Percentiles rank a stretch among this genome's conserved stretches.
phyloP scores from a whole-genome alignment of 495 filamentous ascomycete genomes.

The Tuber microsphaerosporum region DNA sequence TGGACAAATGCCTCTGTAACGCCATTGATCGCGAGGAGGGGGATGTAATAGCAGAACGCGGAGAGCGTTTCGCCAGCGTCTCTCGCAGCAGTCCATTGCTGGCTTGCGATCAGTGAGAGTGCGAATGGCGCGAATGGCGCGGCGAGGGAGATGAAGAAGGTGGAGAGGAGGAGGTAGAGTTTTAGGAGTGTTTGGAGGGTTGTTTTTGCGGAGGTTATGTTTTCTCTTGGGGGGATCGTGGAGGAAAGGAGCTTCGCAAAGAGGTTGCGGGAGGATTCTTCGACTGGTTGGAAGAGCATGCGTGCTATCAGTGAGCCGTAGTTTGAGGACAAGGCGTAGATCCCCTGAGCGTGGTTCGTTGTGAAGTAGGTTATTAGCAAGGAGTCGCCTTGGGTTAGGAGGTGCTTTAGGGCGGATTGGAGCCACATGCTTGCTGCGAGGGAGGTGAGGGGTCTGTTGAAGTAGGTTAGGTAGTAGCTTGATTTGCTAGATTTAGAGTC shows the following conservation, averaged over 20 bases:
- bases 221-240: constrained; percentile 10
- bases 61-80: constrained; percentile 59
- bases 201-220: constrained; percentile 43
- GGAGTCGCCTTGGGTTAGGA: constrained; percentile 89
- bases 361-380: constrained; percentile 73
- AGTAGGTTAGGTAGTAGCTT: constrained; percentile 23
- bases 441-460: constrained; percentile 44
- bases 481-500: constrained; percentile 7
- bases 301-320: constrained; percentile 88
- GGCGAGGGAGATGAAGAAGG: constrained; percentile 59
- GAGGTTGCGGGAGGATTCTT: constrained; percentile 80
- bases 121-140: constrained; percentile 65
- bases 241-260: constrained; percentile 65
- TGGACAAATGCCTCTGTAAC: constrained; percentile 88
- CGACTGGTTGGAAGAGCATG: constrained; percentile 87
- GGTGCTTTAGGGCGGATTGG: constrained; percentile 82
- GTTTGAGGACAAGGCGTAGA: constrained; percentile 86
- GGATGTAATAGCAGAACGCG: constrained; percentile 84
- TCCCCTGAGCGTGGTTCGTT: constrained; percentile 72
- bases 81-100: constrained; percentile 55
- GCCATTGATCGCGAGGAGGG: constrained; percentile 84
- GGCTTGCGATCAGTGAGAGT: constrained; percentile 65
- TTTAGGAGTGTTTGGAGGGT: constrained; percentile 52
- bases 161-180: constrained; percentile 60
- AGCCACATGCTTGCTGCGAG: constrained; percentile 71